Evolutionary conservation across 2,329 filamentous ascomycete species (phyloP).

Genomic region (Clathrospora elynae): DNA sequence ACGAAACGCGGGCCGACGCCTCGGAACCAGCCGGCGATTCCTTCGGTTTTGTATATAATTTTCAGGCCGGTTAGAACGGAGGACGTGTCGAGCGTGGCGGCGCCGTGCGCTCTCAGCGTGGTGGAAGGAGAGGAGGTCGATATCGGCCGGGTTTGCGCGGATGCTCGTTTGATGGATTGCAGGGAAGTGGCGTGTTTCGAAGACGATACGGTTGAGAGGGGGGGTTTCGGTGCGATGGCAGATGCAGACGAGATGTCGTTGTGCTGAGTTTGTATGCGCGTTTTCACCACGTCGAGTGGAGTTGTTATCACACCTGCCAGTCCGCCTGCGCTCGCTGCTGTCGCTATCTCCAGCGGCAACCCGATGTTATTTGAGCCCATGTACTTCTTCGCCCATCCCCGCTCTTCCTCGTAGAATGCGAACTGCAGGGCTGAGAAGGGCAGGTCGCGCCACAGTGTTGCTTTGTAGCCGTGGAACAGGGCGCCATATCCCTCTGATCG

Average conservation of each 20-base stretch:
- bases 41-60: conserved; percentile 89
- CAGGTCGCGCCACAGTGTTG: conserved; percentile 89
- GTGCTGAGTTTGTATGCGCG: conserved; percentile 90
- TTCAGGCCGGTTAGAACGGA: conserved; percentile 83
- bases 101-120: conserved; percentile 76
- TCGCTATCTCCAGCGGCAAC: conserved; percentile 80
- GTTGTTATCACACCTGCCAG: conserved; percentile 94
- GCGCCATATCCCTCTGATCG: conserved; percentile 80
- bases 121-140: conserved; percentile 90
- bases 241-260: conserved; percentile 49
- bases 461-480: conserved; percentile 95
- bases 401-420: conserved; percentile 96
- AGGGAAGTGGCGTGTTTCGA: conserved; percentile 40
- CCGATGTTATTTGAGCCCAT: conserved; percentile 84
- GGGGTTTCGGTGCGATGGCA: conserved; percentile 18
- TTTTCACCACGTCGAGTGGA: conserved; percentile 96
- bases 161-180: conserved; percentile 31
- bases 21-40: conserved; percentile 86
- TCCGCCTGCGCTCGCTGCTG: conserved; percentile 86
- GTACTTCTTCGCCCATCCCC: conserved; percentile 77
- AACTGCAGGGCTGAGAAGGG: conserved; percentile 97
- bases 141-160: conserved; percentile 66
- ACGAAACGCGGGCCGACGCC: conserved; percentile 91
- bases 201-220: conserved; percentile 26
- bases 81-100: conserved; percentile 82